phyloP scores from a whole-genome alignment of 2,329 filamentous ascomycete species.

The Neofusicoccum ribis region DNA sequence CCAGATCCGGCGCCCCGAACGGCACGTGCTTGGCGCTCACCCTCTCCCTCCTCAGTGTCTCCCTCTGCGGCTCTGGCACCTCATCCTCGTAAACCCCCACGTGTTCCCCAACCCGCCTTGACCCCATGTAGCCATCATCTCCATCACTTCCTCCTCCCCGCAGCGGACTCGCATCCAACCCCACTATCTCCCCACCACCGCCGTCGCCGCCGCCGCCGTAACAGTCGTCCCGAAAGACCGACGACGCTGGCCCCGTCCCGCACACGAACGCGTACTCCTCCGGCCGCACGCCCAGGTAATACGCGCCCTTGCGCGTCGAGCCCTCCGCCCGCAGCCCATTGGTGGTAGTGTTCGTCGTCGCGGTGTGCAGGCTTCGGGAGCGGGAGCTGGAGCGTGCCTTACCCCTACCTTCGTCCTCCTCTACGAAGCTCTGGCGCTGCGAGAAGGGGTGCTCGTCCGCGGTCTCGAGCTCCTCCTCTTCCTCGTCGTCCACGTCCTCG shows the following conservation, averaged over 20 bases:
- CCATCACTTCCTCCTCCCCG: background rate
- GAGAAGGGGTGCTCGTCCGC: conserved; percentile 10
- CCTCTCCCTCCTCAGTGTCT: background rate
- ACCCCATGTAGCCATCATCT: background rate
- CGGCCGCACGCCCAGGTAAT: background rate
- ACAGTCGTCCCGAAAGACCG: background rate
- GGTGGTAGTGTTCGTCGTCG: background rate
- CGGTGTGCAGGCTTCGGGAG: background rate
- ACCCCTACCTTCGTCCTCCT: background rate
- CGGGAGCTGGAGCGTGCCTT: background rate
- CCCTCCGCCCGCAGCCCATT: background rate
- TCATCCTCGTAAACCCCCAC: background rate
- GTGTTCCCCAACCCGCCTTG: no score
- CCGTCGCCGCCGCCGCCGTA: background rate
- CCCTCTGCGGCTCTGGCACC: background rate
- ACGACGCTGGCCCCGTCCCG: background rate
- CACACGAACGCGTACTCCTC: conserved; percentile 14
- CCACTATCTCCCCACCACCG: background rate
- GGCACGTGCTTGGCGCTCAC: background rate
- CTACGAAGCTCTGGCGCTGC: background rate
- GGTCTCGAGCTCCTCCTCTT: background rate
- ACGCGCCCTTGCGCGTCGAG: background rate
- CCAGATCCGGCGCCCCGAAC: conserved; percentile 1
- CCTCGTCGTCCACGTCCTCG: background rate
- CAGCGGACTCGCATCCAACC: no score